phyloP scores from a whole-genome alignment of 1,139 yeast genomes.

The Suhomyces taliae region DNA sequence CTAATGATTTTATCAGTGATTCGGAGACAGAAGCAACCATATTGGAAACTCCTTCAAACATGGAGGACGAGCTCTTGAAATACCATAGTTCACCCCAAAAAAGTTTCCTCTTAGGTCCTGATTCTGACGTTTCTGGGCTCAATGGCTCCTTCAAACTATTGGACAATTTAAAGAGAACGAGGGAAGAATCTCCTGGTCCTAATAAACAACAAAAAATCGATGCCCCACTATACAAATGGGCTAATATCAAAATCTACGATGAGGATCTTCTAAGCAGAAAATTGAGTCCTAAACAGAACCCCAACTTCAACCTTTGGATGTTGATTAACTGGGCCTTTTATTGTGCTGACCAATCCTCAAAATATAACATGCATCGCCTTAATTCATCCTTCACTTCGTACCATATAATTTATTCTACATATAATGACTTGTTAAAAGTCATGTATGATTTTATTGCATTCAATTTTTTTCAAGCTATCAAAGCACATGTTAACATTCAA shows the following conservation, averaged over 20 bases:
- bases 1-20: constrained; percentile 25
- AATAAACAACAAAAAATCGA: not conserved
- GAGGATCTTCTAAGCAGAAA: constrained; percentile 27
- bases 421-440: constrained; percentile 19
- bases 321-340: constrained; percentile 37
- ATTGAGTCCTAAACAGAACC: constrained; percentile 22
- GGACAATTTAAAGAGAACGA: constrained; percentile 1
- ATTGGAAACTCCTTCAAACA: constrained; percentile 11
- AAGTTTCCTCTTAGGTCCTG: constrained; percentile 6
- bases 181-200: not conserved
- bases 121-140: constrained; percentile 16
- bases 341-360: constrained; percentile 31
- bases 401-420: constrained; percentile 26
- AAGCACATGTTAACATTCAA: constrained; percentile 5
- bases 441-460: constrained; percentile 24
- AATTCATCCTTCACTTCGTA: constrained; percentile 21
- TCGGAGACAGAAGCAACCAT: constrained; percentile 25
- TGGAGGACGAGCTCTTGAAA: constrained; percentile 22
- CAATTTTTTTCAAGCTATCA: constrained; percentile 18
- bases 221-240: constrained; percentile 9
- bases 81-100: constrained; percentile 11
- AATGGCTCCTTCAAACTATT: constrained; percentile 20
- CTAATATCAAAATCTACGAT: constrained; percentile 28
- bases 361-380: constrained; percentile 17
- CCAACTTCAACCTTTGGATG: constrained; percentile 30